Base-by-base conservation (phyloP, 2,329 filamentous ascomycete species). In the Nothophoma quercina region DNA sequence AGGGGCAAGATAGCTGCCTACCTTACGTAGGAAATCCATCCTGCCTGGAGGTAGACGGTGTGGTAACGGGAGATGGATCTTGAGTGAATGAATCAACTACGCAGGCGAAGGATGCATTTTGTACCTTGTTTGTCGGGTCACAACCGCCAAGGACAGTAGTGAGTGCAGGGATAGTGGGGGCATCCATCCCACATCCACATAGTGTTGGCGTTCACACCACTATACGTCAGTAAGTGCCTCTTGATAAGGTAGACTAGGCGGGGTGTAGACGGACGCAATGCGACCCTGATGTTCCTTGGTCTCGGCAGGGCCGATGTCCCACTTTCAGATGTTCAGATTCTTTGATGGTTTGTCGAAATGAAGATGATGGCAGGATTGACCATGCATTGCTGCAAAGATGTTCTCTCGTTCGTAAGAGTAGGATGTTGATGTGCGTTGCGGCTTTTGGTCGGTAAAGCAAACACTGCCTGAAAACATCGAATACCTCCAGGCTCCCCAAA, bases 1-100 rank as follows among this genome's bases (percentile, higher is more conserved):
- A 13, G 75, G 74, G 15, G 71, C 72, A 10, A 77, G 47, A 61
- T 67, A 75, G 26, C 34, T 42, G 15, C 61, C 68, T 2, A 65
- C 45, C 38, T 67, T 69, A 21, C 55, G 54, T n/a, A 69, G 32
- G 23, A 55, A 47, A 36, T 47, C 33, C 63, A 64, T 64, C 10
- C 47, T 51, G 41, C 25, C 34, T 32, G 25, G 7, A 41, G 19
- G 18, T 4, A 9, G n/a, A 41, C 18, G 8, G 26, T 18, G 16
- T 19, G n/a, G n/a, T n/a, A n/a, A n/a, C n/a, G n/a, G n/a, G n/a
- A n/a, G n/a, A n/a, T n/a, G n/a, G n/a, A 21, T 32, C 28, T n/a
- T n/a, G 18, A 26, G 50, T n/a, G 28, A 29, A 32, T 16, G 25
- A 25, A 39, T 8, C 33, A 16, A 51, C 38, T 39, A 46, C 33